phyloP scores from a whole-genome alignment of 1,284 basidiomycete species.

The Pseudozyma thailandica region DNA sequence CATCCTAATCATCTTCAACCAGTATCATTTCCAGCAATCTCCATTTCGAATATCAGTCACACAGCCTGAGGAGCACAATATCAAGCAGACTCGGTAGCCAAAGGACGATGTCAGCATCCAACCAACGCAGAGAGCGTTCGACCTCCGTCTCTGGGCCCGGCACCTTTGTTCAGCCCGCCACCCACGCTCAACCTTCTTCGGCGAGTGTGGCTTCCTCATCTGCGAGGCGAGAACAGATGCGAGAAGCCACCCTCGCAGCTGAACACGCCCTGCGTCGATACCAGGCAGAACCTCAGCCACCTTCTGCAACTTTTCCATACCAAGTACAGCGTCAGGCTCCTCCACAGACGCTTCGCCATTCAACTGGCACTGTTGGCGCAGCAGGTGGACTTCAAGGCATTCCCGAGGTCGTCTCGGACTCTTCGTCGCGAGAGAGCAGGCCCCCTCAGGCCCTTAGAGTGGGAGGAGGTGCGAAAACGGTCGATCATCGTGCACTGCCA shows the following conservation, averaged over 20 bases:
- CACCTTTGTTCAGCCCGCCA: background rate
- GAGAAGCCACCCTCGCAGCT: conserved; percentile 22
- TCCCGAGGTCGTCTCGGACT: conserved; percentile 22
- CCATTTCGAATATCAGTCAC: too few species aligned
- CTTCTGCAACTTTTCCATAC: conserved; percentile 12
- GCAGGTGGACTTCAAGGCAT: conserved; percentile 22
- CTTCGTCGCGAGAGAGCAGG: conserved; percentile 19
- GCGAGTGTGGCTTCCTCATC: conserved; percentile 12
- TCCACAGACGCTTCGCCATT: conserved; percentile 8
- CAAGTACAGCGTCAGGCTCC: conserved; percentile 18
- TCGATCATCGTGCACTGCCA: conserved; percentile 28
- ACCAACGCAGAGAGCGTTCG: conserved; percentile 18
- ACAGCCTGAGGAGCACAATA: too few species aligned
- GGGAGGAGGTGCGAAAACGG: conserved; percentile 20
- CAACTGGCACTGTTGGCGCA: conserved; percentile 7
- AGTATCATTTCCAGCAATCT: too few species aligned
- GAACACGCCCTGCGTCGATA: conserved; percentile 21
- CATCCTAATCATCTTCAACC: too few species aligned
- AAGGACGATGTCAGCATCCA: conserved; percentile 14
- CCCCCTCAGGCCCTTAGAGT: conserved; percentile 11
- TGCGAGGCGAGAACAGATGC: conserved; percentile 19
- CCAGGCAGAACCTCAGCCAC: conserved; percentile 20
- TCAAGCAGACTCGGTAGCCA: background rate
- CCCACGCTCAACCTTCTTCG: background rate
- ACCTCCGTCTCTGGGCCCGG: conserved; percentile 13